phyloP scores from a whole-genome alignment of 305 asterid genomes.

The Solanum chacoense region DNA sequence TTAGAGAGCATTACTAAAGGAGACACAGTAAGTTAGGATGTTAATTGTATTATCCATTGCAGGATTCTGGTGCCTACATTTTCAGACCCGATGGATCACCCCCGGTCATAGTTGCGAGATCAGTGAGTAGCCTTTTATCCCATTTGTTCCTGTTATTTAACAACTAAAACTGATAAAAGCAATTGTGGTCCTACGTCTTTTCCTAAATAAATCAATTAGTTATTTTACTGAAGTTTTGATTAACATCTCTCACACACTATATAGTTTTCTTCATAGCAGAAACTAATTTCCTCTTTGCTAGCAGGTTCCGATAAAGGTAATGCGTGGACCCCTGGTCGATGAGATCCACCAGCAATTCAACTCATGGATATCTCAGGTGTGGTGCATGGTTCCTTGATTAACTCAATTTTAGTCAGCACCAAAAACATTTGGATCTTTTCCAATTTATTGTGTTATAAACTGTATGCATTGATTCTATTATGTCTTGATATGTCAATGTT shows the following conservation, averaged over 20 bases:
- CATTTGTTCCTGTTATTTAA: background rate
- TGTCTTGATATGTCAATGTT: conserved; percentile 2
- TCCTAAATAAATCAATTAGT: background rate
- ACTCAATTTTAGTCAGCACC: background rate
- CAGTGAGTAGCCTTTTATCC: conserved; percentile 30
- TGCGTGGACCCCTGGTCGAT: conserved; percentile 63
- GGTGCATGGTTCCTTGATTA: background rate
- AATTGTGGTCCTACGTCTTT: background rate
- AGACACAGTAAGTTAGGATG: background rate
- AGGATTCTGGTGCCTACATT: conserved; percentile 82
- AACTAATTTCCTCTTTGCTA: conserved; percentile 1
- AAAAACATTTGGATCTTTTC: background rate
- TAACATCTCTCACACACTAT: background rate
- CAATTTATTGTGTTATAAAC: background rate
- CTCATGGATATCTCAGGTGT: conserved; percentile 80
- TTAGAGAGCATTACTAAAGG: background rate
- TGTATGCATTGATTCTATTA: background rate
- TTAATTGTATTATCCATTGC: conserved; percentile 11
- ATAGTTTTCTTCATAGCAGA: background rate
- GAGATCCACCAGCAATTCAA: conserved; percentile 77
- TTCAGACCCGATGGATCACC: conserved; percentile 62
- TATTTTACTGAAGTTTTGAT: background rate
- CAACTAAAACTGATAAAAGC: background rate
- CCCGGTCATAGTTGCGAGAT: conserved; percentile 50
- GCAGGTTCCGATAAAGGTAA: conserved; percentile 56